Conservation (phyloP, 2,329 filamentous ascomycete genomes). For the Fusarium phyllophilum region DNA sequence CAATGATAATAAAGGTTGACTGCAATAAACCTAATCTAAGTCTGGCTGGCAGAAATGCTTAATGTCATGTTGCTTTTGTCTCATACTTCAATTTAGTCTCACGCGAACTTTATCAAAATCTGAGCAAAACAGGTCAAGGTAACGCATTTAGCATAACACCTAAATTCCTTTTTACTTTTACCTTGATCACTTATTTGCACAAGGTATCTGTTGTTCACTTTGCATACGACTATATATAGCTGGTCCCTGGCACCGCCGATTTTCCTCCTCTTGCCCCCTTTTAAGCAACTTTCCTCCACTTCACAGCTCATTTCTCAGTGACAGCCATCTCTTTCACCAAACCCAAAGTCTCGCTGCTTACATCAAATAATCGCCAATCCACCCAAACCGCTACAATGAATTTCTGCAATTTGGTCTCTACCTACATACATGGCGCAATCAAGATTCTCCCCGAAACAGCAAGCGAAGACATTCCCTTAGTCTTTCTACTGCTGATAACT, state of each 20-base stretch:
- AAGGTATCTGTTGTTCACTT: accelerated
- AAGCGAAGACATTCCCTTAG: neutral
- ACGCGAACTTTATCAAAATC: neutral
- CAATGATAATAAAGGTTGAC: neutral
- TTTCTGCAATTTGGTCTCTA: no score
- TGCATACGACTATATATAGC: neutral
- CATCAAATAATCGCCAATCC: neutral
- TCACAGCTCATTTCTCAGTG: accelerated
- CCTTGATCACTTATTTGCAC: accelerated
- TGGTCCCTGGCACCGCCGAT: neutral
- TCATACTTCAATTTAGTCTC: neutral
- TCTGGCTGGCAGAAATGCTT: neutral
- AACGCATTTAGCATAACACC: neutral
- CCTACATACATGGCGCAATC: neutral
- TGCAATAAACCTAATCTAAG: neutral
- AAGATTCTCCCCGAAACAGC: neutral
- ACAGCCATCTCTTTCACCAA: neutral
- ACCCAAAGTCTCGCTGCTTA: neutral
- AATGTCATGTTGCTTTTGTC: neutral
- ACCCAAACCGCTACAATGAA: neutral
- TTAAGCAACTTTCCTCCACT: neutral
- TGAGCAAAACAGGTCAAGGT: neutral
- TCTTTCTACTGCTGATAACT: neutral
- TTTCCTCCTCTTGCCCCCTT: neutral
- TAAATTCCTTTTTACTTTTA: accelerated